A percentile compares a stretch with the other conserved stretches of the same genome.
phyloP scores from a whole-genome alignment of 768 basidiomycete species.

The Lenzites betulinus region DNA sequence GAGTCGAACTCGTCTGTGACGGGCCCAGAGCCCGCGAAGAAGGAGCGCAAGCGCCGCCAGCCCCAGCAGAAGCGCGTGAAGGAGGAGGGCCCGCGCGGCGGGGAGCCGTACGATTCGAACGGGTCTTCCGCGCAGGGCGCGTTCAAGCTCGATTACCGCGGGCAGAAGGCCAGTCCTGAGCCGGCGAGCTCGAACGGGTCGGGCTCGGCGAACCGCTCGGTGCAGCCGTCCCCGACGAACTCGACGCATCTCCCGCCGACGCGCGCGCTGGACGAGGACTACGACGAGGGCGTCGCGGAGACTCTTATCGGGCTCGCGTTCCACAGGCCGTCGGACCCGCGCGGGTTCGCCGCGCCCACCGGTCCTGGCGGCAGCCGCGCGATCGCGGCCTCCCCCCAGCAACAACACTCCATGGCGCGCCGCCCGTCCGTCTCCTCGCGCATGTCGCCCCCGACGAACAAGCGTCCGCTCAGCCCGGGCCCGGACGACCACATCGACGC shows the following conservation, averaged over 20 bases:
- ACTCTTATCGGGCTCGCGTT: conserved; percentile 68
- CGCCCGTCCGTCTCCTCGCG: conserved; percentile 59
- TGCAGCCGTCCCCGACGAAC: conserved; percentile 73
- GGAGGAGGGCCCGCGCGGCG: conserved; percentile 36
- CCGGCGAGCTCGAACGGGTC: conserved; percentile 67
- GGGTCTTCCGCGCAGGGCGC: conserved; percentile 12
- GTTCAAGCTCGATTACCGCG: conserved; percentile 26
- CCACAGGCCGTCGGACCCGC: conserved; percentile 28
- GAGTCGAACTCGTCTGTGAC: conserved; percentile 18
- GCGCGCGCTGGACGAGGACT: conserved; percentile 85
- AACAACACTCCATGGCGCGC: conserved; percentile 22
- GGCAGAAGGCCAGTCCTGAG: conserved; percentile 53
- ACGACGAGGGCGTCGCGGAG: conserved; percentile 91
- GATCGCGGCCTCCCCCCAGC: conserved; percentile 16
- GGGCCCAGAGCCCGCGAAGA: conserved; percentile 49
- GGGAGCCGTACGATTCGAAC: conserved; percentile 20
- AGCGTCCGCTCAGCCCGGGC: conserved; percentile 70
- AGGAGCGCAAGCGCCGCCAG: conserved; percentile 55
- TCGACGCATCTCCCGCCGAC: conserved; percentile 60
- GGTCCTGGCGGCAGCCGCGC: conserved; percentile 8
- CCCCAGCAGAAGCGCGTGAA: conserved; percentile 35
- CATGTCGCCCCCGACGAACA: conserved; percentile 62
- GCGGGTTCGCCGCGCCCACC: conserved; percentile 20
- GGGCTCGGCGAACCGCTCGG: conserved; percentile 59
- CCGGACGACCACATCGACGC: conserved; percentile 57